These are phyloP conservation scores for Aspergillus phoenicis DNA, from an alignment of 2,329 filamentous ascomycete species.

Conservation along the genomic window DNA sequence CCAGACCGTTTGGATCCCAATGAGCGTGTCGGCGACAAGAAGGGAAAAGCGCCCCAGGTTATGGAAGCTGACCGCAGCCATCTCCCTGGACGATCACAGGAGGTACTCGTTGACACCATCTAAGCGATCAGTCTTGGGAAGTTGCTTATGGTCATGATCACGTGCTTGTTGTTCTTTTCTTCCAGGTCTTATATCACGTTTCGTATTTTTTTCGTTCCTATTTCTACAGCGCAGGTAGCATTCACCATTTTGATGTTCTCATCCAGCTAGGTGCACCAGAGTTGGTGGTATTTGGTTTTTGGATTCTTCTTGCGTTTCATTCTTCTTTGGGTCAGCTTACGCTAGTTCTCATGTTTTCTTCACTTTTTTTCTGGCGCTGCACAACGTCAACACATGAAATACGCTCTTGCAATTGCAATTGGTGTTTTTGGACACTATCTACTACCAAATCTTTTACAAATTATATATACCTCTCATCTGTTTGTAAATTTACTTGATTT, in stretches of 20 bases:
- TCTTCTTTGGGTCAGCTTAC: background rate
- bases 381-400: background rate
- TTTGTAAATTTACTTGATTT: background rate
- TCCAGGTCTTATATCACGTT: slow-evolving; percentile 6
- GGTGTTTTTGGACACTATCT: no score
- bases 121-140: slow-evolving; percentile 4
- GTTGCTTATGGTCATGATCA: background rate
- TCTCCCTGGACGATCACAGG: slow-evolving; percentile 36
- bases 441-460: no score
- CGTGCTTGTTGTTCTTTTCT: slow-evolving; percentile 1
- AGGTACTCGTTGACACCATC: slow-evolving; percentile 35
- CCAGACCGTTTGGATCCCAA: slow-evolving; percentile 28
- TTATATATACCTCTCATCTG: background rate
- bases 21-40: slow-evolving; percentile 31
- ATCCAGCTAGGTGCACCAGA: background rate
- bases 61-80: slow-evolving; percentile 33
- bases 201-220: background rate
- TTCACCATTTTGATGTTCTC: background rate
- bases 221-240: slow-evolving; percentile 6
- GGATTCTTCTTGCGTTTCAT: background rate
- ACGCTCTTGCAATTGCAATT: background rate
- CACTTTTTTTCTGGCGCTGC: background rate
- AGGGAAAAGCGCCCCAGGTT: slow-evolving; percentile 31
- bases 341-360: background rate
- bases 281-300: background rate